Evolutionary conservation across 805 yeast genomes (phyloP), one percentile per base, ranked within the genome.

Genomic region (Vanderwaltozyma polyspora): DNA sequence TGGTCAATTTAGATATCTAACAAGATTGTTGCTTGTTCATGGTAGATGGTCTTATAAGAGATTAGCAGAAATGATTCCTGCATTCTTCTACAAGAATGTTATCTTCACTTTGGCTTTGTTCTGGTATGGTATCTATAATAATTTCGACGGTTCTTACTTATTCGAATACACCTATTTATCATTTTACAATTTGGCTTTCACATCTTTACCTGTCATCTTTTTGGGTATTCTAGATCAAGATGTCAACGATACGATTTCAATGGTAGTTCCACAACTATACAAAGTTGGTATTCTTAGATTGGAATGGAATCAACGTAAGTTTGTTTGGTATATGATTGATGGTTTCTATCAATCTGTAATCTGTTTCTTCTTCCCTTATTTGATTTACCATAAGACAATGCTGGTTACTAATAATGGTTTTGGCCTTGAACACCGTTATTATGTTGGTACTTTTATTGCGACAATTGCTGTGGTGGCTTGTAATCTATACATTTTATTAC

Each of bases 1-100:
- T 49, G 91, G 89, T 13, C 94, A 82, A 54, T 82, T 82, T 57
- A 68, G 93, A 49, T 82, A 67, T 48, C 58, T 82, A 39, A 66
- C 79, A 0, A 68, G 82, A 44, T 60, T 82, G 40, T 60, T 82
- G 14, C 56, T 82, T 33, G 82, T 78, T 17, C 94, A 82, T 55
- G 94, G 94, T 17, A 67, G 91, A 57, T 82, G 93, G 93, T 78
- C 85, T 4, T 82, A 82, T 54, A 81, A 79, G 55, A 66, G 93
- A 55, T 64, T 82, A 31, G 72, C 85, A 19, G 93, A 82, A 59
- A 80, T 81, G 87, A 76, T 82, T 42, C 93, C 93, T 10, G 66
- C 74, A 49, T 82, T 82, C 60, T 82, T 82, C 49, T 82, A 71
- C 60, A 82, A 82, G 55, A 82, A 82, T 55, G 82, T 79, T 35